Conservation (phyloP, 345 rosid genomes). For the Lagerstroemia speciosa region DNA sequence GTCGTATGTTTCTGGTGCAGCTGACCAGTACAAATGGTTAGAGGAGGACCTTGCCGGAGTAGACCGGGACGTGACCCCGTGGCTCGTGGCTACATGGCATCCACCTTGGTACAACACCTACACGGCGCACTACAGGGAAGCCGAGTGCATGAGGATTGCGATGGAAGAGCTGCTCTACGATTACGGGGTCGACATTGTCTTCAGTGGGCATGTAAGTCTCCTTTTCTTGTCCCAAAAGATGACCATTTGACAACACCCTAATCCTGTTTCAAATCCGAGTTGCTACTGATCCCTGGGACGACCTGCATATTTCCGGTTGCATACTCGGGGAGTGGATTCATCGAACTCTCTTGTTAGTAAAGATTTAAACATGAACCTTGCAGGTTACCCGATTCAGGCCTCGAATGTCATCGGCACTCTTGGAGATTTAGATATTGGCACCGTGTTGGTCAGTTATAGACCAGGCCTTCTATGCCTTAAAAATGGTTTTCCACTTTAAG, state of each 20-base stretch:
- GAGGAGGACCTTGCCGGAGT: constrained; percentile 50
- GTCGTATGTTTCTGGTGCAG: constrained; percentile 26
- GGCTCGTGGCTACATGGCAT: constrained; percentile 84
- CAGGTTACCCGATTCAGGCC: too few species aligned
- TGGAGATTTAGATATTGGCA: too few species aligned
- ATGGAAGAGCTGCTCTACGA: constrained; percentile 68
- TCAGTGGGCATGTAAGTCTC: constrained; percentile 65
- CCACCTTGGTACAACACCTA: constrained; percentile 89
- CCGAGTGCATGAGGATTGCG: constrained; percentile 74
- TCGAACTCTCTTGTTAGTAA: too few species aligned
- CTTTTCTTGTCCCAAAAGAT: background rate
- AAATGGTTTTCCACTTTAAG: too few species aligned
- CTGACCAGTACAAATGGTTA: constrained; percentile 74
- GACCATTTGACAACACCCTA: background rate
- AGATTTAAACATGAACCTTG: too few species aligned
- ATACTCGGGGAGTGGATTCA: too few species aligned
- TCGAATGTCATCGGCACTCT: too few species aligned
- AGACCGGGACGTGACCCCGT: constrained; percentile 66
- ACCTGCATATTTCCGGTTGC: too few species aligned
- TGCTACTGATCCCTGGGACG: too few species aligned
- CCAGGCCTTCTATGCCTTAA: too few species aligned
- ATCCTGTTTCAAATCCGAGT: too few species aligned
- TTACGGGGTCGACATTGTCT: constrained; percentile 58
- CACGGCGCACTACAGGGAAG: constrained; percentile 69
- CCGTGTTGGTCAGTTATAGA: too few species aligned